Conservation (phyloP, 2,329 filamentous ascomycete species). For the Neurospora sp. region DNA sequence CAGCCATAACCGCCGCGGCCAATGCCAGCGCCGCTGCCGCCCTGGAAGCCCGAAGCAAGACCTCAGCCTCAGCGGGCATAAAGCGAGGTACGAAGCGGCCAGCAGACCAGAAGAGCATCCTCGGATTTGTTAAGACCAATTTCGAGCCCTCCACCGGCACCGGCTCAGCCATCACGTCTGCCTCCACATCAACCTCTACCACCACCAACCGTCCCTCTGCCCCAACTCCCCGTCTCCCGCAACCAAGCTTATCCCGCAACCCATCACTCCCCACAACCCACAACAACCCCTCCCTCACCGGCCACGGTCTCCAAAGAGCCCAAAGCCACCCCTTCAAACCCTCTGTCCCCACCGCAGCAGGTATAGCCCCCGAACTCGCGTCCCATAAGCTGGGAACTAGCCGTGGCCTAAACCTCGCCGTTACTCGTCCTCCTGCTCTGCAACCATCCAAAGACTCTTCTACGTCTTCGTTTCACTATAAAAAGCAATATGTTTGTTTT, state of each 20-base stretch:
- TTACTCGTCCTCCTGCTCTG: constrained; percentile 23
- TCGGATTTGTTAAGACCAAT: constrained; percentile 28
- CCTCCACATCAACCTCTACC: constrained; percentile 3
- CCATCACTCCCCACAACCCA: constrained; percentile 3
- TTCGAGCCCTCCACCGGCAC: constrained; percentile 6
- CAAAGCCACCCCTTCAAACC: constrained; percentile 2
- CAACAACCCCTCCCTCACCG: constrained; percentile 1
- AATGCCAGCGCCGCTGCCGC: constrained; percentile 16
- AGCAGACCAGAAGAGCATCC: constrained; percentile 31
- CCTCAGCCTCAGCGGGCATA: background rate
- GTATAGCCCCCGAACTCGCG: constrained; percentile 24
- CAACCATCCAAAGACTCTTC: background rate
- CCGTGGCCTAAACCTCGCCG: constrained; percentile 15
- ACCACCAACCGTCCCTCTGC: background rate
- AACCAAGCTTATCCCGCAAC: background rate
- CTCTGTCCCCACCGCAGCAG: background rate
- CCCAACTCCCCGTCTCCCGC: background rate
- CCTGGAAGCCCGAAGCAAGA: constrained; percentile 7
- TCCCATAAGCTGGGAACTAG: constrained; percentile 33
- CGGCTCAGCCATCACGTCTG: constrained; percentile 2
- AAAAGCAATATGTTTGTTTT: constrained; percentile 44
- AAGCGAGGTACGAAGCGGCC: constrained; percentile 23
- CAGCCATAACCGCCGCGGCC: constrained; percentile 25
- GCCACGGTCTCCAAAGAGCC: background rate
- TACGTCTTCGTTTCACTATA: background rate